These are phyloP conservation scores for Trichoderma oligosporum DNA, from an alignment of 2,329 filamentous ascomycete genomes.

Conservation along the genomic window DNA sequence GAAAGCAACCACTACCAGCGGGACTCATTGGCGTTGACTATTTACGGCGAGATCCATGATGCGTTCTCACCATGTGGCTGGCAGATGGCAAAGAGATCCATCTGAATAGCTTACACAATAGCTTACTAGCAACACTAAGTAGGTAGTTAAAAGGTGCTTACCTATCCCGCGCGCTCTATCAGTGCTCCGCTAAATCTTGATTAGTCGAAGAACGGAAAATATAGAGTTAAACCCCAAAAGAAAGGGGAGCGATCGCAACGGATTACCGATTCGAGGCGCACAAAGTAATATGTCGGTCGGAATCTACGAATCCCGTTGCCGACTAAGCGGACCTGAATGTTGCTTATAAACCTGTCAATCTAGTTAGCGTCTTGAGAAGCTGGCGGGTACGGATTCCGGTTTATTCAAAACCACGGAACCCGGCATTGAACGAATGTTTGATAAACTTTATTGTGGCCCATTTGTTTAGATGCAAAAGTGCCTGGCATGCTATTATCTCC, in stretches of 20 bases:
- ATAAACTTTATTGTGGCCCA: neutral
- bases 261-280: too few relatives aligned
- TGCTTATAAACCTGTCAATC: slow-evolving; percentile 11
- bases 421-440: neutral
- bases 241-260: neutral
- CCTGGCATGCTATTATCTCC: slow-evolving; percentile 15
- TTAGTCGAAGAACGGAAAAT: slow-evolving; percentile 2
- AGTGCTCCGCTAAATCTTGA: neutral
- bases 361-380: neutral
- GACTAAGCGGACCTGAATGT: neutral
- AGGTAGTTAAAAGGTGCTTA: slow-evolving; percentile 4
- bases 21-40: too few relatives aligned
- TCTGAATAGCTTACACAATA: too few relatives aligned
- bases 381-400: slow-evolving; percentile 12
- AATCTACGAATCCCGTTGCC: neutral
- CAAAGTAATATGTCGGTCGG: too few relatives aligned
- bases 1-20: too few relatives aligned
- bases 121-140: neutral
- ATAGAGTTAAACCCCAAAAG: neutral
- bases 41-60: neutral
- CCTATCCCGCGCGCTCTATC: slow-evolving; percentile 2
- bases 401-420: neutral
- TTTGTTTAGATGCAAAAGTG: neutral
- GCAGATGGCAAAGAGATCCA: neutral
- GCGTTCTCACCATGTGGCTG: neutral